Evolutionary conservation across 1,139 yeast genomes (phyloP).

Genomic region (Insectozyma bohioensis): DNA sequence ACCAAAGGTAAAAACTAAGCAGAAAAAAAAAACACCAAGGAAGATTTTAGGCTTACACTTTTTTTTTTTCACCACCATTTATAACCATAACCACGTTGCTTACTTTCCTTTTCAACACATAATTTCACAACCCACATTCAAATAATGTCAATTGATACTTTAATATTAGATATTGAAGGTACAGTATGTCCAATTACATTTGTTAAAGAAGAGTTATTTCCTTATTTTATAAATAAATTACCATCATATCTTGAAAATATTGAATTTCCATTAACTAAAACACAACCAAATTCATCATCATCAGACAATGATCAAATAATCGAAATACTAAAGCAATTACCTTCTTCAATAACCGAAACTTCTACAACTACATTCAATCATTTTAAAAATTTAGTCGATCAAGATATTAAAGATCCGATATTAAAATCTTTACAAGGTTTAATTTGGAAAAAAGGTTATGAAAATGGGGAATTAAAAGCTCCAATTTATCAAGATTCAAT

Average conservation of each 20-base stretch:
- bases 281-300: too few species aligned
- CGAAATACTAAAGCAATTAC: conserved; percentile 45
- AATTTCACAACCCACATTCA: too few species aligned
- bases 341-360: conserved; percentile 26
- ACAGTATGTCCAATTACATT: conserved; percentile 89
- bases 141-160: conserved; percentile 15
- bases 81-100: too few species aligned
- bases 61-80: too few species aligned
- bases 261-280: conserved; percentile 9
- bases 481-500: conserved; percentile 79
- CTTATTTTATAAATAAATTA: conserved; percentile 41
- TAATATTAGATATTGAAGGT: conserved; percentile 82
- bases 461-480: conserved; percentile 68
- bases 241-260: conserved; percentile 20
- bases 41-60: too few species aligned
- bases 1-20: too few species aligned
- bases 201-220: conserved; percentile 71
- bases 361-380: conserved; percentile 37
- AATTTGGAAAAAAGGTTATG: conserved; percentile 82
- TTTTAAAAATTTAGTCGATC: conserved; percentile 55
- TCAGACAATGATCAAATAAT: conserved; percentile 16
- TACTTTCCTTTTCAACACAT: neutral
- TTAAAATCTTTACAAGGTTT: conserved; percentile 80
- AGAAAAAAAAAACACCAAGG: too few species aligned
- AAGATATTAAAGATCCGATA: conserved; percentile 75